These are phyloP conservation scores for Maudiozyma bulderi DNA, from an alignment of 805 yeast genomes.

Conservation along the genomic window DNA sequence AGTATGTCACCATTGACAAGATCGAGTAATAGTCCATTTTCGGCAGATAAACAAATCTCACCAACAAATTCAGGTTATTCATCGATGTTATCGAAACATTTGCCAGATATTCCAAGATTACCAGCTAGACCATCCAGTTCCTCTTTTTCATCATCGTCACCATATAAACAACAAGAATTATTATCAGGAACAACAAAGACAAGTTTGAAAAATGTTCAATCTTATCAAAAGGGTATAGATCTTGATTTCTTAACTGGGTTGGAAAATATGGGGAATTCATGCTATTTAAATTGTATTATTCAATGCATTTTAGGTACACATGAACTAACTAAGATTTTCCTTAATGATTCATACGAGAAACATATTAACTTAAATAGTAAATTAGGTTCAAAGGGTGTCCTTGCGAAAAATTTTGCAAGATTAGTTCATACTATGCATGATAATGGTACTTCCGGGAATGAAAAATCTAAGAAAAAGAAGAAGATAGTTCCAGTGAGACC, in stretches of 20 bases:
- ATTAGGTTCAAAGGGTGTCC: constrained; percentile 71
- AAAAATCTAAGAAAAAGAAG: not conserved
- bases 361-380: constrained; percentile 65
- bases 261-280: constrained; percentile 80
- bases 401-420: constrained; percentile 64
- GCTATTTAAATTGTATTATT: constrained; percentile 83
- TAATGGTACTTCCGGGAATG: constrained; percentile 21
- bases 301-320: constrained; percentile 78
- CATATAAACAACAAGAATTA: not conserved
- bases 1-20: not conserved
- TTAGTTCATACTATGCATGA: constrained; percentile 48
- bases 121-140: constrained; percentile 6
- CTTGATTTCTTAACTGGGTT: constrained; percentile 56
- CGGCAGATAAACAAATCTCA: not conserved
- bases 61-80: not conserved
- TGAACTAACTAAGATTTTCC: constrained; percentile 53
- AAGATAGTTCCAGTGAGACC: constrained; percentile 40
- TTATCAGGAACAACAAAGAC: not conserved
- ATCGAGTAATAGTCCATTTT: not conserved
- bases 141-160: not conserved
- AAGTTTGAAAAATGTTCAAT: not conserved
- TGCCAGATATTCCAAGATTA: constrained; percentile 15
- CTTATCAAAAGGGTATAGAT: constrained; percentile 4
- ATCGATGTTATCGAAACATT: not conserved
- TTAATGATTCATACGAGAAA: constrained; percentile 51